Evolutionary conservation across 805 yeast genomes (phyloP).

Genomic region (Tetrapisispora arboricola): DNA sequence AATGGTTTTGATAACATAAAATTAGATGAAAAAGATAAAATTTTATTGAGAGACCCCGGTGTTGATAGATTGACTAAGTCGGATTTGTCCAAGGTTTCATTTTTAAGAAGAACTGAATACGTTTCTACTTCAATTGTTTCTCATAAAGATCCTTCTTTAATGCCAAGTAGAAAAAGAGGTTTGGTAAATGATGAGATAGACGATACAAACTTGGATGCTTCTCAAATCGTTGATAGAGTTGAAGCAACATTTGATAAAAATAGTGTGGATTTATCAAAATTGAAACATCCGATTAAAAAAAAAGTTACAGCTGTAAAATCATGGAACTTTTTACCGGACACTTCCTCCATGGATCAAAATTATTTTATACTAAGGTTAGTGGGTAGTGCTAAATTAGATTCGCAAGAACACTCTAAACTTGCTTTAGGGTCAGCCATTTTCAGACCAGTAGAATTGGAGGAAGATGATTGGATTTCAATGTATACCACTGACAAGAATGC

Average conservation of each 20-base stretch:
- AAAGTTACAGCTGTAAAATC: conserved; percentile 62
- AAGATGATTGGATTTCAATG: conserved; percentile 69
- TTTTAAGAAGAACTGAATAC: conserved; percentile 90
- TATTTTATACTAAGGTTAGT: conserved; percentile 54
- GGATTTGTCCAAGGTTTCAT: conserved; percentile 44
- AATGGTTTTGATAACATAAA: conserved; percentile 33
- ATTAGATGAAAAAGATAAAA: conserved; percentile 70
- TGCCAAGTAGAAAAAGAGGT: conserved; percentile 22
- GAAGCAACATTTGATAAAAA: conserved; percentile 70
- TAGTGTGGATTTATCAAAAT: conserved; percentile 33
- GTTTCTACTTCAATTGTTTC: conserved; percentile 48
- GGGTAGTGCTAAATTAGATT: conserved; percentile 39
- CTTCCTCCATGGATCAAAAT: conserved; percentile 77
- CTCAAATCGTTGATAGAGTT: conserved; percentile 33
- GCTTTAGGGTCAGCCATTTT: conserved; percentile 52
- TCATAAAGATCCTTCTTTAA: conserved; percentile 20
- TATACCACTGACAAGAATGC: conserved; percentile 42
- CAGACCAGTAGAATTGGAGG: conserved; percentile 58
- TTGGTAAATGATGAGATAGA: conserved; percentile 7
- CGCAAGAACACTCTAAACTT: conserved; percentile 27
- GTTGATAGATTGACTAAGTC: conserved; percentile 28
- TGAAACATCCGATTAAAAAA: conserved; percentile 74
- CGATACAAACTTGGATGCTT: conserved; percentile 19
- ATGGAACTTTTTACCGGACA: conserved; percentile 82
- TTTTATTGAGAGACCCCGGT: conserved; percentile 71